Base-by-base conservation (phyloP, 306 rosid species). In the Parietaria judaica region DNA sequence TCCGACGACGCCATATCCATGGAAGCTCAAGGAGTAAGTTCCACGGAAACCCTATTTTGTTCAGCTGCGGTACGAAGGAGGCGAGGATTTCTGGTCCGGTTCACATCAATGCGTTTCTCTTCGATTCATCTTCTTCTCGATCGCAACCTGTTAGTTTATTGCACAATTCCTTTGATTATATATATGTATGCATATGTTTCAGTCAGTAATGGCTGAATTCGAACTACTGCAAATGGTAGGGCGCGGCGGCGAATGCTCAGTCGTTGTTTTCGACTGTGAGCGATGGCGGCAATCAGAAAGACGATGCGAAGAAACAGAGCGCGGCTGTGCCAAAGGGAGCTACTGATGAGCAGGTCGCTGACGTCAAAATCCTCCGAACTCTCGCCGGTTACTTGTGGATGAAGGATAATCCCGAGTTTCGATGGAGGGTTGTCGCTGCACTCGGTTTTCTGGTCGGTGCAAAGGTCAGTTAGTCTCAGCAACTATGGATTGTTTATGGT, bases 311-410 rank as follows among this genome's bases (percentile, higher is more conserved):
- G 11, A 23, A 56, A n/a, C 46, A 66, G 69, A 36, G 66, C 62
- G 46, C 16, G 35, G 48, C 7, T 53, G 57, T 55, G 13, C 43
- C 59, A 3, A 77, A 80, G 50, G 67, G 51, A 52, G 35, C 59
- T 31, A 38, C 75, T 7, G 78, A 57, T 61, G 65, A 74, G 34
- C 67, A 74, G 60, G 63, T 78, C n/a, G 73, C 80, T 15, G 63
- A 81, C 68, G 44, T 66, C 7, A 83, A 80, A 78, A 92, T 92
- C 63, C 82, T 92, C 45, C 82, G 82, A 8, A 86, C 88, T 47
- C 96, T 92, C 31, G 99, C 88, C 11, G 68, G 94, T 69, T 92
- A 88, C 79, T 67, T 92, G 74, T 92, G 99, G 99, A 88, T 86
- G 94, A 88, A 80, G 70, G 96, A 88, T 54, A 88, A 86, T 61